Evolutionary conservation across 2,329 filamentous ascomycete species (phyloP).

Genomic region (Aspergillus latus): DNA sequence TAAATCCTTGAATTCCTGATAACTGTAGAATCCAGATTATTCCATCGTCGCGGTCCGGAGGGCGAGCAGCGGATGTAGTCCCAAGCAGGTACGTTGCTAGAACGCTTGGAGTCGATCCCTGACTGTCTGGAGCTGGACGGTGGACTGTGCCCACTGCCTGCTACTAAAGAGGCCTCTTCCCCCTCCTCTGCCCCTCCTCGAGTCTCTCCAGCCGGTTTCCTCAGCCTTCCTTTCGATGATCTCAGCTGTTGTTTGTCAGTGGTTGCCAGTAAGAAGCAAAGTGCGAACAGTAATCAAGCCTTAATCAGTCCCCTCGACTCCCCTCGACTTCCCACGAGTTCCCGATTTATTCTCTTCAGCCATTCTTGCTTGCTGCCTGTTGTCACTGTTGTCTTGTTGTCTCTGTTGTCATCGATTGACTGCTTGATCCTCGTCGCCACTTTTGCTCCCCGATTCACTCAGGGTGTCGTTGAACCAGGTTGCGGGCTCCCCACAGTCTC

Average conservation of each 20-base stretch:
- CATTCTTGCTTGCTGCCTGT: neutral
- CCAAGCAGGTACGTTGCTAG: neutral
- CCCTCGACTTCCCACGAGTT: no score
- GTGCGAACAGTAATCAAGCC: slow-evolving; percentile 8
- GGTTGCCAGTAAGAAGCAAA: slow-evolving; percentile 7
- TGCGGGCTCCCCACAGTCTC: slow-evolving; percentile 5
- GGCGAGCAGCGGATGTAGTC: neutral
- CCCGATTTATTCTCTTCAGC: neutral
- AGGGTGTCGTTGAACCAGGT: neutral
- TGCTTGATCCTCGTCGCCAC: neutral
- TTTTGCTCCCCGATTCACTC: neutral
- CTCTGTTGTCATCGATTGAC: neutral
- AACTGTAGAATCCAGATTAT: slow-evolving; percentile 1
- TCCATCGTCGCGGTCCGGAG: neutral
- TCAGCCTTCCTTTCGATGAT: slow-evolving; percentile 7
- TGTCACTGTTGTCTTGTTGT: neutral
- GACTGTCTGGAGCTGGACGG: neutral
- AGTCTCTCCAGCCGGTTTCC: slow-evolving; percentile 8
- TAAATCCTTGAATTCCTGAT: slow-evolving; percentile 15
- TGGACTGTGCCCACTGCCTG: neutral
- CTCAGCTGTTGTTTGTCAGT: slow-evolving; percentile 9
- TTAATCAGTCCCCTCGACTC: neutral
- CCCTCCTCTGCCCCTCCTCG: slow-evolving; percentile 1
- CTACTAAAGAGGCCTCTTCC: slow-evolving; percentile 5
- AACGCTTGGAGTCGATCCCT: slow-evolving; percentile 2